Conservation (phyloP, 2,329 filamentous ascomycete species). For the Parasarocladium wereldwijsianum region DNA sequence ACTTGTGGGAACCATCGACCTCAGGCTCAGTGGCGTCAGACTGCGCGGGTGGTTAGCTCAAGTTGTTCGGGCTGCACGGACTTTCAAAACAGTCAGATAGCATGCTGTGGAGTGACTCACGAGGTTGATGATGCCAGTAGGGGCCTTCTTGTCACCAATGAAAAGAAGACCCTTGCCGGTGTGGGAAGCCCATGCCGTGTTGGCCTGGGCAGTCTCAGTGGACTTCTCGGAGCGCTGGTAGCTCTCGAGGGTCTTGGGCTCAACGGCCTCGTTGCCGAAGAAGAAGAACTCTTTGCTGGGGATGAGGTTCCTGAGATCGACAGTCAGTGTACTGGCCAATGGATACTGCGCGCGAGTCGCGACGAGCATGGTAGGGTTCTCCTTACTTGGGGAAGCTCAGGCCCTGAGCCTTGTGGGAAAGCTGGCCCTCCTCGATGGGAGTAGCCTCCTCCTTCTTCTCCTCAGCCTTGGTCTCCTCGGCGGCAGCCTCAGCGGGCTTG, state of each 20-base stretch:
- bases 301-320: constrained; percentile 55
- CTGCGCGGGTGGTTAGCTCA: constrained; percentile 14
- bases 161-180: constrained; percentile 93
- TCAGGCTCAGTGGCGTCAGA: constrained; percentile 54
- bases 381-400: constrained; percentile 75
- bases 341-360: too few relatives aligned
- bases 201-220: constrained; percentile 56
- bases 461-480: constrained; percentile 27
- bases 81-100: constrained; percentile 3
- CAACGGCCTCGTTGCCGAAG: constrained; percentile 60
- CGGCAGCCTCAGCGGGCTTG: constrained; percentile 24
- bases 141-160: constrained; percentile 72
- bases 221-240: constrained; percentile 88
- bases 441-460: constrained; percentile 38
- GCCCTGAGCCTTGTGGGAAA: constrained; percentile 82
- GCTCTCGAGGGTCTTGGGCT: constrained; percentile 55
- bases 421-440: constrained; percentile 67
- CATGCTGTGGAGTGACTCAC: constrained; percentile 33
- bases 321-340: constrained; percentile 5
- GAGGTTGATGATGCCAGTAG: constrained; percentile 71
- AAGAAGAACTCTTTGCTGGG: constrained; percentile 92
- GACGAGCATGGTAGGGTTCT: background rate
- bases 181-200: constrained; percentile 78
- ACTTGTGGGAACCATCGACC: constrained; percentile 65
- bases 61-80: too few relatives aligned